Base-by-base conservation (phyloP, 2,329 filamentous ascomycete genomes). In the Colletotrichum ledebouriae region DNA sequence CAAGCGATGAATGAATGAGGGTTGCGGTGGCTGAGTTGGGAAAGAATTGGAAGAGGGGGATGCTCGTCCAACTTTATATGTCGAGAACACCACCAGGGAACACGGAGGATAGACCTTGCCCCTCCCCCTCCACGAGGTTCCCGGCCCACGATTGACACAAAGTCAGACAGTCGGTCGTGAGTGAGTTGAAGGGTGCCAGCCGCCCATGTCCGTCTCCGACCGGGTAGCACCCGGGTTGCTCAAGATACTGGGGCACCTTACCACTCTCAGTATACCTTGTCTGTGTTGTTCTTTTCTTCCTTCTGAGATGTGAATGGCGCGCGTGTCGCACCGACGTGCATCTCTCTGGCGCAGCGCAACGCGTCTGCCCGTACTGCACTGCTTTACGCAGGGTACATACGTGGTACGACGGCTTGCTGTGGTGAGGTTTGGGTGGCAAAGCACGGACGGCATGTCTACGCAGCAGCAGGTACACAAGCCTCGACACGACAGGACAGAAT, bases 51-150 rank as follows among this genome's bases (percentile, higher is more conserved):
- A 12, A 1, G 5, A 20, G 29, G 44, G 44, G 64, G 64, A 63
- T 25, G 33, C 46, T 11, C 29, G 60, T 46, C 61, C 37, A 22
- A n/a, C 60, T 67, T 67, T 67, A 67, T 67, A 67, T 63, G 59
- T 57, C 44, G 52, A 34, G 42, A 25, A 50, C 6, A 29, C 29
- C 6, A 33, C n/a, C 55, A 13, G 52, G 50, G 50, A 22, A 22
- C n/a, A 39, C 25, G 52, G 53, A 59, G 34, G 64, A 22, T 29
- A 47, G 47, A 22, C 49, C 62, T 65, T 37, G 52, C 52, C 50
- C 55, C 52, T 56, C 39, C 47, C 42, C 63, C 63, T 29, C 46
- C 57, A 39, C 47, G 34, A 6, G 11, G 25, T 37, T 47, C 42
- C 37, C 37, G 37, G 22, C 13, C 13, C 17, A 42, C 37, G 39